A percentile compares a stretch with the other conserved stretches of the same genome.
phyloP scores from a whole-genome alignment of 2,329 filamentous ascomycete genomes.

The Septoria petroselini region DNA sequence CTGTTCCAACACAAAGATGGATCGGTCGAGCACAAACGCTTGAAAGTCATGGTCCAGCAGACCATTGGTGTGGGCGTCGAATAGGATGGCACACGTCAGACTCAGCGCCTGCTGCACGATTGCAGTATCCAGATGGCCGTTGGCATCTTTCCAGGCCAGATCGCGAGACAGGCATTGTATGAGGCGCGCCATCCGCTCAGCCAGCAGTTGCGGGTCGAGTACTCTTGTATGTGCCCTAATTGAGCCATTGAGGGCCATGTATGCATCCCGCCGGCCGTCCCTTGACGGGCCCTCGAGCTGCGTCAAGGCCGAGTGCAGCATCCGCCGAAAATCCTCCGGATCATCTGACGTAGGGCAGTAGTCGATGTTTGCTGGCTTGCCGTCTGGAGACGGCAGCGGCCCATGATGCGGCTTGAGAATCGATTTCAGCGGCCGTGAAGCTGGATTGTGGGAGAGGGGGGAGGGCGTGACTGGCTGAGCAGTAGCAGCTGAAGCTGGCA shows the following conservation, averaged over 20 bases:
- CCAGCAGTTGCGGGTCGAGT: conserved; percentile 69
- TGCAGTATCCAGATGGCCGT: conserved; percentile 57
- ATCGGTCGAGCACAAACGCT: conserved; percentile 74
- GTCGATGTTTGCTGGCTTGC: conserved; percentile 5
- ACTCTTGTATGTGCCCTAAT: conserved; percentile 79
- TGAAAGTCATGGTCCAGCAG: conserved; percentile 72
- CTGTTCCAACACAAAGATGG: conserved; percentile 70
- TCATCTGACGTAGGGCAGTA: conserved; percentile 45
- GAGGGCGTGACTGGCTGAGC: conserved; percentile 32
- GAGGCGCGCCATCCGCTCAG: conserved; percentile 72
- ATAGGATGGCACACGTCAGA: conserved; percentile 72
- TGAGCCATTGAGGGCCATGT: conserved; percentile 71
- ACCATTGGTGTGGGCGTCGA: conserved; percentile 61
- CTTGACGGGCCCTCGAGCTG: conserved; percentile 74
- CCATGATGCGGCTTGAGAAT: conserved; percentile 72
- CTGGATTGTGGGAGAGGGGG: conserved; percentile 39
- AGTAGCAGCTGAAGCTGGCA: conserved; percentile 36
- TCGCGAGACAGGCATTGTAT: conserved; percentile 83
- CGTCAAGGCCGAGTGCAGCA: conserved; percentile 80
- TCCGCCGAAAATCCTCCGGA: conserved; percentile 64
- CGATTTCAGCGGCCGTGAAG: conserved; percentile 59
- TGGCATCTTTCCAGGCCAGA: conserved; percentile 58
- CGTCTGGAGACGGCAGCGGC: conserved; percentile 37
- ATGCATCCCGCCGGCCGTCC: conserved; percentile 76
- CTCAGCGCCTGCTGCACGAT: conserved; percentile 75